Evolutionary conservation across 345 rosid species (phyloP).

Genomic region (Anastatica hierochuntica): DNA sequence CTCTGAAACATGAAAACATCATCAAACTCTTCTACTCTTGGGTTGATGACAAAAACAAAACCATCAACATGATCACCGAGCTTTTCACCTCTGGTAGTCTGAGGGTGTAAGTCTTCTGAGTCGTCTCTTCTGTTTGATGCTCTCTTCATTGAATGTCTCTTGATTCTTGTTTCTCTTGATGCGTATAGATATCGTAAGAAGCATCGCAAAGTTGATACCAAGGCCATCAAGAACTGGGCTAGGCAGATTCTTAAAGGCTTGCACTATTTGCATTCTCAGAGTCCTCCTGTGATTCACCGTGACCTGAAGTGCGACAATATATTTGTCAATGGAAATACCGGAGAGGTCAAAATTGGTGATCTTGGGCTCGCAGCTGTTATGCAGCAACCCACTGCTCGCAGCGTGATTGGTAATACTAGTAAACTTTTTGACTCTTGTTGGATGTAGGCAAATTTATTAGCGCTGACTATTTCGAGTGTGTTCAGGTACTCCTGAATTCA

Average conservation of each 20-base stretch:
- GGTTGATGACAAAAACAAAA: constrained; percentile 66
- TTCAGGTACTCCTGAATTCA: constrained; percentile 82
- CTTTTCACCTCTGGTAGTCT: constrained; percentile 76
- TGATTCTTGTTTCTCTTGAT: constrained; percentile 5
- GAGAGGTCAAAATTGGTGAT: constrained; percentile 57
- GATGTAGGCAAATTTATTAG: not conserved
- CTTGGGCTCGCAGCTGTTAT: constrained; percentile 53
- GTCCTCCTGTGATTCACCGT: constrained; percentile 49
- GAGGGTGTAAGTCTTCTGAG: constrained; percentile 44
- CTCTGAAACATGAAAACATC: constrained; percentile 63
- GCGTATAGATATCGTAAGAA: constrained; percentile 41
- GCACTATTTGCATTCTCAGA: constrained; percentile 38
- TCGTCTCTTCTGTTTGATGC: not conserved
- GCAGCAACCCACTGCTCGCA: constrained; percentile 50
- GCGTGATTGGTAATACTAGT: constrained; percentile 34
- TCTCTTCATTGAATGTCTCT: not conserved
- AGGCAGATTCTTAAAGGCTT: constrained; percentile 48
- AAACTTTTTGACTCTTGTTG: not conserved
- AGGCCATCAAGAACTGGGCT: constrained; percentile 53
- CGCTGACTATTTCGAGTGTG: not conserved
- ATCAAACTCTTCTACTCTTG: constrained; percentile 54
- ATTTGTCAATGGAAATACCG: constrained; percentile 51
- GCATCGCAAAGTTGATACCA: constrained; percentile 41
- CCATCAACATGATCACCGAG: constrained; percentile 82
- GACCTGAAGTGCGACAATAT: constrained; percentile 56